A percentile compares a stretch with the other conserved stretches of the same genome.
Evolutionary conservation across 805 yeast genomes (phyloP).

Genomic region (Komagataella pastoris): DNA sequence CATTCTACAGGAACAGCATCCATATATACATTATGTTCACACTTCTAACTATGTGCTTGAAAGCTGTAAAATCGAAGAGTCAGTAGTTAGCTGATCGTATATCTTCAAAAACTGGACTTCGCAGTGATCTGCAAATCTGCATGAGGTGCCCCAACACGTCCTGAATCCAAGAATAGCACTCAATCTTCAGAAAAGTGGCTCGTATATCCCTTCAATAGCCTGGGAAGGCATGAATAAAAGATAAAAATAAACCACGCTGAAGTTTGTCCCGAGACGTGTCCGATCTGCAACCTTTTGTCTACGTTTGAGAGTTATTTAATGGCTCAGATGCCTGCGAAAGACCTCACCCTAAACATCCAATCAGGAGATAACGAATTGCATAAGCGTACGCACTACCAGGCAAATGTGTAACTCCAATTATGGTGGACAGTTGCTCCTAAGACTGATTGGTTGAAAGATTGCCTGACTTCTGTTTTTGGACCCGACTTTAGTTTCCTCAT

Average conservation of each 20-base stretch:
- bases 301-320: constrained; percentile 50
- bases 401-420: background rate
- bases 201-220: background rate
- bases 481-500: too few species aligned
- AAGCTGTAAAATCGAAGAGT: background rate
- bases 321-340: constrained; percentile 35
- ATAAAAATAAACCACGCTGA: background rate
- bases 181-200: background rate
- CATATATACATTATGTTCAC: background rate
- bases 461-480: too few species aligned
- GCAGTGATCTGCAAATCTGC: background rate
- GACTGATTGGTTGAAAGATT: background rate
- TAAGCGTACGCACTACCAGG: background rate
- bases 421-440: background rate
- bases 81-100: background rate
- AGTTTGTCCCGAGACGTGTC: too few species aligned
- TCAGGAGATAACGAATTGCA: background rate
- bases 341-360: background rate
- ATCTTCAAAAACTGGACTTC: background rate
- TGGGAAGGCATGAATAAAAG: background rate
- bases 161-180: background rate
- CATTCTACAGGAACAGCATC: background rate
- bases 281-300: constrained; percentile 34
- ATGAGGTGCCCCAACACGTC: background rate
- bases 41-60: background rate